phyloP scores from a whole-genome alignment of 2,329 filamentous ascomycete genomes.

The Cytospora leucostoma region DNA sequence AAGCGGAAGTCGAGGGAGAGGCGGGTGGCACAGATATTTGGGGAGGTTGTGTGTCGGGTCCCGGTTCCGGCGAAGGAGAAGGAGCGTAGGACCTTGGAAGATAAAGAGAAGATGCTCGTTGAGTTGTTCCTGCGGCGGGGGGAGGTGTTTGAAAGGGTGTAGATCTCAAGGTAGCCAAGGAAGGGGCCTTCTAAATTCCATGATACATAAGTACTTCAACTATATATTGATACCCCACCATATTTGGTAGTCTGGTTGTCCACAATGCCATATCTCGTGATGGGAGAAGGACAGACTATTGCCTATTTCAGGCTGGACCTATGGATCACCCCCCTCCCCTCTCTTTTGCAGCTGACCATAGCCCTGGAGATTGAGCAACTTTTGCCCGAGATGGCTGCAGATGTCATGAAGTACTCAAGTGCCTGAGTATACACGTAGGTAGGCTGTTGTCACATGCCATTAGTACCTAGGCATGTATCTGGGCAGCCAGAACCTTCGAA shows the following conservation, averaged over 20 bases:
- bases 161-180: neutral
- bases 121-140: conserved; percentile 65
- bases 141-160: conserved; percentile 14
- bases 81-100: conserved; percentile 61
- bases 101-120: conserved; percentile 65
- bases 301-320: neutral
- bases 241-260: neutral
- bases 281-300: neutral
- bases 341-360: no score
- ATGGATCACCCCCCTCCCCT: neutral
- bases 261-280: neutral
- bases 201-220: neutral
- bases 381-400: no score
- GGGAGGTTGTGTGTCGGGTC: conserved; percentile 61
- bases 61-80: conserved; percentile 43
- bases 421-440: no score
- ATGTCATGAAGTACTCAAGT: no score
- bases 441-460: no score
- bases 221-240: neutral
- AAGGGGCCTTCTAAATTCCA: neutral
- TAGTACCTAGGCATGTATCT: no score
- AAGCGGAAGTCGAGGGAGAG: conserved; percentile 61
- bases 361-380: no score
- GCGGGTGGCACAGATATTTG: conserved; percentile 66
- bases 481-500: no score